Conservation (phyloP, 2,329 filamentous ascomycete genomes). For the Nemania serpens region DNA sequence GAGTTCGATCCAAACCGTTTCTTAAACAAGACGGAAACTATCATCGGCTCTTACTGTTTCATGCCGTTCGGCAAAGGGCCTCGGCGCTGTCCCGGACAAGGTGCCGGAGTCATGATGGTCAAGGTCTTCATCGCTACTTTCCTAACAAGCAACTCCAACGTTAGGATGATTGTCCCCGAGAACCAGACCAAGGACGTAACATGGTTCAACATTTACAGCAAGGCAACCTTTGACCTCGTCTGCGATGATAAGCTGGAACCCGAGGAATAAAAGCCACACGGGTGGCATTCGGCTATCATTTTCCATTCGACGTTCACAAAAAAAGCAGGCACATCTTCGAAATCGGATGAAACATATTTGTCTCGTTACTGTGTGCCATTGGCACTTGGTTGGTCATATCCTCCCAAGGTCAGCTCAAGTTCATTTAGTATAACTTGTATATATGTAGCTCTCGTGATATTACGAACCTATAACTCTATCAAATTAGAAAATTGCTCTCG, state of each 20-base stretch:
- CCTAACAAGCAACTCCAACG: not conserved
- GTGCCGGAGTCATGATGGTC: slow-evolving; percentile 5
- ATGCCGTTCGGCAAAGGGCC: slow-evolving; percentile 10
- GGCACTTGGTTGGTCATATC: too few relatives aligned
- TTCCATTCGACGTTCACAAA: too few relatives aligned
- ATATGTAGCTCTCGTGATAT: too few relatives aligned
- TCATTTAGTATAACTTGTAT: too few relatives aligned
- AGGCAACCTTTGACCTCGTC: slow-evolving; percentile 3
- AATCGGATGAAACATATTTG: too few relatives aligned
- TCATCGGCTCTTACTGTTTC: slow-evolving; percentile 2
- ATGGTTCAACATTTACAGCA: slow-evolving; percentile 10
- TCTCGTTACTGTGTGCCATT: too few relatives aligned
- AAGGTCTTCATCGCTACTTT: slow-evolving; percentile 9
- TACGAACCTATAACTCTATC: too few relatives aligned
- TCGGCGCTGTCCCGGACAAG: slow-evolving; percentile 3
- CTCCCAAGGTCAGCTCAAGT: too few relatives aligned
- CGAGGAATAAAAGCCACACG: not conserved
- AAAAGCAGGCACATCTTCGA: too few relatives aligned
- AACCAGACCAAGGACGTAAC: slow-evolving; percentile 3
- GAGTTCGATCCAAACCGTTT: not conserved
- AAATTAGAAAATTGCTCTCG: too few relatives aligned
- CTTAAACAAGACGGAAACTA: slow-evolving; percentile 1
- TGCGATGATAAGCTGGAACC: not conserved
- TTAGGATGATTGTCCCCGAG: not conserved
- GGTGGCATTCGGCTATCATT: too few relatives aligned